phyloP scores from a whole-genome alignment of 2,329 filamentous ascomycete species.

The Graphium sp. region DNA sequence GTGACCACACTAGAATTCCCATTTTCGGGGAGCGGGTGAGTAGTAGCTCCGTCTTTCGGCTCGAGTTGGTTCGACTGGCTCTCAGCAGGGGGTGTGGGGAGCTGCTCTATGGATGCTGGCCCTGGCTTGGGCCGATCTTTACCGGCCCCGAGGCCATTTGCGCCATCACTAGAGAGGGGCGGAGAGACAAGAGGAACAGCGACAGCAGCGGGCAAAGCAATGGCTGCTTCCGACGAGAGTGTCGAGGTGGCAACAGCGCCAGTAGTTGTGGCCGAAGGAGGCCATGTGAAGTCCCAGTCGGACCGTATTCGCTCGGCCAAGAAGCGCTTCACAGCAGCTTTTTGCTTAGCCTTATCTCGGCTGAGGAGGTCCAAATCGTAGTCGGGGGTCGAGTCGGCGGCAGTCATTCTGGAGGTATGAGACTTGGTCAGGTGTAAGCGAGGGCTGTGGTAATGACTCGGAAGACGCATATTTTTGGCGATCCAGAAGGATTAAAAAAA shows the following conservation, averaged over 20 bases:
- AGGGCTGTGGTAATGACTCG: no score
- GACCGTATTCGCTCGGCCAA: slow-evolving; percentile 34
- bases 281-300: slow-evolving; percentile 46
- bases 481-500: no score
- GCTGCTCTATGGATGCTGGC: background rate
- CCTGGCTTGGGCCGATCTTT: background rate
- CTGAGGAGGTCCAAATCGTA: slow-evolving; percentile 45
- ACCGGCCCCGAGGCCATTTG: background rate
- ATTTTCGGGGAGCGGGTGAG: no score
- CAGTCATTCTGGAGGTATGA: no score
- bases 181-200: no score
- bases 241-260: slow-evolving; percentile 2
- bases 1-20: slow-evolving; percentile 4
- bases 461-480: no score
- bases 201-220: background rate
- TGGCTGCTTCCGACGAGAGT: background rate
- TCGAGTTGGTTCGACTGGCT: no score
- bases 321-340: slow-evolving; percentile 41
- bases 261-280: slow-evolving; percentile 11
- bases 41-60: no score
- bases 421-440: no score
- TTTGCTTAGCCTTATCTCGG: slow-evolving; percentile 44
- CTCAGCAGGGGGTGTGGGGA: no score
- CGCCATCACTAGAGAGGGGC: background rate
- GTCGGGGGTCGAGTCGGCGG: slow-evolving; percentile 19